Base-by-base conservation (phyloP, 2,329 filamentous ascomycete species). In the Diaporthe vexans region DNA sequence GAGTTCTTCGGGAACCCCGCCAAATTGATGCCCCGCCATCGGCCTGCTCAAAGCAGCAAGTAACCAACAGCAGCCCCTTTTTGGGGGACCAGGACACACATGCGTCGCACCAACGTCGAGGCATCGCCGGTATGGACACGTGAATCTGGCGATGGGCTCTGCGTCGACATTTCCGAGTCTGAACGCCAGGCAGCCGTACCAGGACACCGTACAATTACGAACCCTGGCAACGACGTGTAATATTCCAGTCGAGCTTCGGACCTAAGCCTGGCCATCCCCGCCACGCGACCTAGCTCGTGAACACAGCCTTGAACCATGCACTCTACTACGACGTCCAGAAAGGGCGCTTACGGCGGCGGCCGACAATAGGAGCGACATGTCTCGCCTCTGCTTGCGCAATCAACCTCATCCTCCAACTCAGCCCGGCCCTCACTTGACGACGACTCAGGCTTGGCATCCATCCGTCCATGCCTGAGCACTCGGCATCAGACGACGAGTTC, bases 351-450 rank as follows among this genome's bases (percentile, higher is more conserved):
- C 19, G 29, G 63, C 46, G 63, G 63, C 48, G 33, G n/a, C 63
- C n/a, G n/a, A 40, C 33, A 40, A 56, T 33, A 54, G 65, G 72
- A 54, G 9, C 4, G 46, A 69, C 52, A 48, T 15, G 26, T 70
- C 48, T 72, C 67, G 72, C 74, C 74, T n/a, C 72, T 74, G 72
- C 74, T 74, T 75, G 74, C 74, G 74, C 74, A 75, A 74, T 68
- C 73, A 69, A 24, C 54, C 56, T 48, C 57, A 54, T 68, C 63
- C 63, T 37, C 46, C 51, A 63, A 26, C 63, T 68, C 48, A 56
- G 46, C 26, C 59, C 58, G 46, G 1, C 29, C 29, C 33, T 52
- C 21, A 26, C 37, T 71, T 24, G 46, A 48, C 37, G 61, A 61
- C 48, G 68, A 68, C 63, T 24, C 61, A 54, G 58, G 59, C 72